Percentiles rank a stretch among this genome's conserved stretches.
Evolutionary conservation across 495 filamentous ascomycete genomes (phyloP).

Genomic region (Haplographium delicatum): DNA sequence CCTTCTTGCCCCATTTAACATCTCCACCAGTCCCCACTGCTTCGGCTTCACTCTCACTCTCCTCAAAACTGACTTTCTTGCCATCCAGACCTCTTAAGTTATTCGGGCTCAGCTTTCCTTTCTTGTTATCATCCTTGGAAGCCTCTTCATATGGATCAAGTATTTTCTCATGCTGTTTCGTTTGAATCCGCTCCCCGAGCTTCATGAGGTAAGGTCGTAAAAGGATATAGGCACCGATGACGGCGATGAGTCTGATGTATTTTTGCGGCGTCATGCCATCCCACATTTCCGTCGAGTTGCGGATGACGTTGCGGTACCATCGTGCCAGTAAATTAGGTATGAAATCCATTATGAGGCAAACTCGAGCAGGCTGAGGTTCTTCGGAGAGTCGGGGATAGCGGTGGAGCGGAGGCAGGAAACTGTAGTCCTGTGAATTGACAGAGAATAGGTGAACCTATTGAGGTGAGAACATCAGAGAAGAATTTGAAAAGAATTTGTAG

Average conservation of each 20-base stretch:
- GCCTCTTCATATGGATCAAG: conserved; percentile 31
- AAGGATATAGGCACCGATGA: conserved; percentile 57
- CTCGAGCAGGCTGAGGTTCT: too few relatives aligned
- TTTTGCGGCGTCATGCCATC: conserved; percentile 46
- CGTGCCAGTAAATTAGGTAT: too few relatives aligned
- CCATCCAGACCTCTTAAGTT: conserved; percentile 37
- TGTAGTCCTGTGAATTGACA: too few relatives aligned
- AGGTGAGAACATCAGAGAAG: too few relatives aligned
- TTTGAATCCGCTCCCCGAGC: conserved; percentile 37
- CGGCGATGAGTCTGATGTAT: conserved; percentile 56
- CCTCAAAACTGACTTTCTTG: conserved; percentile 42
- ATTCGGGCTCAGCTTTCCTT: conserved; percentile 43
- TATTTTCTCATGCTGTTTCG: conserved; percentile 37
- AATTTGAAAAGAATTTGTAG: too few relatives aligned
- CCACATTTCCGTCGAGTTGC: conserved; percentile 52
- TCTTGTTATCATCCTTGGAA: conserved; percentile 16
- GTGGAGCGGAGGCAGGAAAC: too few relatives aligned
- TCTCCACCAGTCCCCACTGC: conserved; percentile 32
- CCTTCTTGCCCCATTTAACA: conserved; percentile 47
- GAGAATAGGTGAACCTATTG: too few relatives aligned
- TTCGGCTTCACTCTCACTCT: conserved; percentile 43
- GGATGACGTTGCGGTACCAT: conserved; percentile 21
- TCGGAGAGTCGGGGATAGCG: too few relatives aligned
- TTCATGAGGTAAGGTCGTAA: conserved; percentile 61
- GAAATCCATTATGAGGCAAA: too few relatives aligned